Percentiles rank a stretch among this genome's conserved stretches.
phyloP scores from a whole-genome alignment of 768 basidiomycete genomes.

The Boletus rex-veris region DNA sequence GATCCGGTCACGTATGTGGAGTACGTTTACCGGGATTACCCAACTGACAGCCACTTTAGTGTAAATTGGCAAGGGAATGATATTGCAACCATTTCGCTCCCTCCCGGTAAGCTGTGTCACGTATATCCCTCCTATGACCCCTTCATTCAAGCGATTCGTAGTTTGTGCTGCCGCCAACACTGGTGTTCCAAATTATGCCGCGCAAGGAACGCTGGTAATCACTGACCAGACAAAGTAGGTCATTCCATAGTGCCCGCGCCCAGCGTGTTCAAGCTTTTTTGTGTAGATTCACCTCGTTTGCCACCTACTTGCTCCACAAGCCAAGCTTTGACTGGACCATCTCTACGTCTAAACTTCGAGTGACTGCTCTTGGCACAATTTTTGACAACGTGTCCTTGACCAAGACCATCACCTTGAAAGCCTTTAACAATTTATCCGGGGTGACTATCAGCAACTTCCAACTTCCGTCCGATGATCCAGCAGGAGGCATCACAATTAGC shows the following conservation, averaged over 20 bases:
- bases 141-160: constrained; percentile 17
- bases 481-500: constrained; percentile 67
- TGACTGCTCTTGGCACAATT: constrained; percentile 64
- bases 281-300: constrained; percentile 59
- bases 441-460: constrained; percentile 70
- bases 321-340: constrained; percentile 68
- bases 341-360: constrained; percentile 57
- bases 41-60: constrained; percentile 28
- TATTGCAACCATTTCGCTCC: constrained; percentile 64
- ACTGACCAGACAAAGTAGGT: constrained; percentile 48
- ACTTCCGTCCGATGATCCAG: constrained; percentile 62
- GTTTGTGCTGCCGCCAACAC: constrained; percentile 66
- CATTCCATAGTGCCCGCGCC: not conserved
- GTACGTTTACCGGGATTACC: not conserved
- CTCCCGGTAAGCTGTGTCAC: constrained; percentile 40
- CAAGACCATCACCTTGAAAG: constrained; percentile 61
- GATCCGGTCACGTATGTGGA: constrained; percentile 54
- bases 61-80: constrained; percentile 60
- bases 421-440: constrained; percentile 68
- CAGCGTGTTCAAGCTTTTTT: not conserved
- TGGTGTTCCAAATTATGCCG: constrained; percentile 61
- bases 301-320: constrained; percentile 62
- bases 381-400: constrained; percentile 62
- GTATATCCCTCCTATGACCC: not conserved
- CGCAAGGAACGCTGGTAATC: constrained; percentile 53